Evolutionary conservation across 2,329 filamentous ascomycete genomes (phyloP).

Genomic region (Parastagonospora avenae): DNA sequence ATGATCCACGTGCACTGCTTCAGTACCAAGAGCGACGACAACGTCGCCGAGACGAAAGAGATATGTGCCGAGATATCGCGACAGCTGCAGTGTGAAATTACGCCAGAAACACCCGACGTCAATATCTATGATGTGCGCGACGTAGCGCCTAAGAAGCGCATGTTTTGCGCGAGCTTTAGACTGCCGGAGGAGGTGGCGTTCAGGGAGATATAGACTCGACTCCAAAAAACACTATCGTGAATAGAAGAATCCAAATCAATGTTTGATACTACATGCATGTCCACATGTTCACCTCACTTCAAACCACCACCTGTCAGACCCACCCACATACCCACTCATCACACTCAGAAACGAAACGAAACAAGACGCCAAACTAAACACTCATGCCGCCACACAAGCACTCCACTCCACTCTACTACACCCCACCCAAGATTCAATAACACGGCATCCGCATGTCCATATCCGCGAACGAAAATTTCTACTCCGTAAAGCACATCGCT

Average conservation of each 20-base stretch:
- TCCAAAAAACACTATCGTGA: not conserved
- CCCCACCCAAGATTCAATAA: not conserved
- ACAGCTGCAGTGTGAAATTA: conserved; percentile 65
- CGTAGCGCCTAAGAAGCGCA: conserved; percentile 90
- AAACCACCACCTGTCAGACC: not conserved
- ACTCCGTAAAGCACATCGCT: too few species aligned
- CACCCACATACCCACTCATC: not conserved
- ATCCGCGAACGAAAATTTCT: too few species aligned
- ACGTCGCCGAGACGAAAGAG: conserved; percentile 62
- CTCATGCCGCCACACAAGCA: not conserved
- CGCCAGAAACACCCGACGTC: conserved; percentile 61
- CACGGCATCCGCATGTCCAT: not conserved
- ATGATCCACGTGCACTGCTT: conserved; percentile 96
- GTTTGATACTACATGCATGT: not conserved
- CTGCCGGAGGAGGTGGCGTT: conserved; percentile 85
- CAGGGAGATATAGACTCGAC: conserved; percentile 44
- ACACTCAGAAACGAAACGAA: not conserved
- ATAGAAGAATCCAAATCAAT: not conserved
- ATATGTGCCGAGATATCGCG: conserved; percentile 70
- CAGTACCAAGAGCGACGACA: conserved; percentile 78
- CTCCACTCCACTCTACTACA: not conserved
- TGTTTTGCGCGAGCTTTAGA: conserved; percentile 95
- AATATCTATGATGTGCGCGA: conserved; percentile 73
- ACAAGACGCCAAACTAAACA: not conserved
- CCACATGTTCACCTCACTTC: not conserved